Base-by-base conservation (phyloP, 192 early-diverging fungal species). In the Mortierella claussenii region DNA sequence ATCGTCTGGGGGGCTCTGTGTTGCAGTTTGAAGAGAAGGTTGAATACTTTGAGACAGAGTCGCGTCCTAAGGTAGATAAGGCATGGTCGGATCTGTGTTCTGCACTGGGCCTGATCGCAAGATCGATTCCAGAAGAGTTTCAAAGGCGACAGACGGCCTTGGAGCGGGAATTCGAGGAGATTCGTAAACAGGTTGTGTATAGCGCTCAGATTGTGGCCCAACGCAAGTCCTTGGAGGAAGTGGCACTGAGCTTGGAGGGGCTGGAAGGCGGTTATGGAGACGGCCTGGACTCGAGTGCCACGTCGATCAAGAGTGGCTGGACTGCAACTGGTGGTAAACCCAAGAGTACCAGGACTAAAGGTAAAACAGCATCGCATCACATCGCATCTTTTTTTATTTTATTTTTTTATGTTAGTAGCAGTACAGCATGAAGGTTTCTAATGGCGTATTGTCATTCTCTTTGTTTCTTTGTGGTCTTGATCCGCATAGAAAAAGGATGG, bases 401-500 rank as follows among this genome's bases (percentile, higher is more conserved):
- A 9, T 50, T 37, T 43, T 23, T 43, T 67, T n/a, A 42, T 20
- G 17, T 15, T 31, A n/a, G n/a, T n/a, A n/a, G n/a, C n/a, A n/a
- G n/a, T n/a, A n/a, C n/a, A n/a, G n/a, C 27, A 24, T 21, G 18
- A 1, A 10, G 8, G 47, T 54, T 9, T 13, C 34, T n/a, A 4
- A 24, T 65, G 31, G 26, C 24, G 17, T 20, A 23, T 13, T 52
- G 3, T 5, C 32, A 12, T 36, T 27, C 36, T 33, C 1, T 48
- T 24, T 30, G 7, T 53, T 10, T 1, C 11, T 31, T n/a, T n/a
- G n/a, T n/a, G n/a, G n/a, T n/a, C n/a, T n/a, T n/a, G n/a, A 30
- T n/a, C n/a, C n/a, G n/a, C n/a, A n/a, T 65, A 60, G 63, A 66
- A 30, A 76, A 61, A 76, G 64, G 64, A 66, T 76, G 71, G 71